Base-by-base conservation (phyloP, 192 early-diverging fungal species). In the Gigaspora rosea region DNA sequence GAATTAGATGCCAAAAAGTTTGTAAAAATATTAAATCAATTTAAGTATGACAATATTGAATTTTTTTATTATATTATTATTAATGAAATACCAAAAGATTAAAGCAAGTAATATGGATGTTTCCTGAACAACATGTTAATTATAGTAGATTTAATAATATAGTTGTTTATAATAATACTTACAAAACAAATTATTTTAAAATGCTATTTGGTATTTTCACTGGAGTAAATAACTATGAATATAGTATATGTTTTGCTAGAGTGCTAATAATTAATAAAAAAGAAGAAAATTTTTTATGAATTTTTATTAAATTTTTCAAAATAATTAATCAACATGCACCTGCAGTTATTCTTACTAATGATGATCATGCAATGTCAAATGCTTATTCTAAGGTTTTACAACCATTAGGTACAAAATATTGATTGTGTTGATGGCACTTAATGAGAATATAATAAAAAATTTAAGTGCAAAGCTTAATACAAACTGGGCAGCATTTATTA, bases 291-390 rank as follows among this genome's bases (percentile, higher is more conserved):
- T 68, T 68, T 68, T 18, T 68, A 22, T 68, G 66, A 11, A 36
- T 66, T 20, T 68, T 68, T 68, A 50, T 2, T 15, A 68, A 50
- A 46, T 68, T 68, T 50, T 20, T 69, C n/a, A 9, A 47, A 50
- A 47, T 69, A 1, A 46, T 69, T 48, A 69, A 69, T 69, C 16
- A 69, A n/a, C 41, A 69, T 69, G n/a, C n/a, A n/a, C n/a, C n/a
- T n/a, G n/a, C n/a, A n/a, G n/a, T n/a, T n/a, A n/a, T n/a, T n/a
- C n/a, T 69, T 50, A 69, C 66, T 9, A 16, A 69, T 69, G 49
- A 69, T 69, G 11, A 69, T 48, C 16, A 69, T 8, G 47, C n/a
- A 18, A 69, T 69, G n/a, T 12, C 41, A 50, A 69, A 50, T 50
- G 66, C 66, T 48, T 48, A 20, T n/a, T 48, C 7, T 20, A 47